Base-by-base conservation (phyloP, 768 basidiomycete genomes). In the Tricholoma saponaceum region DNA sequence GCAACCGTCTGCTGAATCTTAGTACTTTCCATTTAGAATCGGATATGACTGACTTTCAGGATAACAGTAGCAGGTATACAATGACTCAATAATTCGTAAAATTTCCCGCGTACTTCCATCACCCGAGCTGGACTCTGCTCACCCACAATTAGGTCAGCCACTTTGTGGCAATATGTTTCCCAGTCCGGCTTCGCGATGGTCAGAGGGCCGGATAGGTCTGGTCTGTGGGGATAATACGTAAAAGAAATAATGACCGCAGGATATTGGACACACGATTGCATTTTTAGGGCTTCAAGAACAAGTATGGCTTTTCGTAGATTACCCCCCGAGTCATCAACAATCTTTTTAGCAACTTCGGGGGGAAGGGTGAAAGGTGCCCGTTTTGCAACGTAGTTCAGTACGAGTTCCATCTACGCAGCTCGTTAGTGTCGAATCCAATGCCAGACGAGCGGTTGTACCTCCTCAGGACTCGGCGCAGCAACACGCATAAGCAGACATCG, bases 101-200 rank as follows among this genome's bases (percentile, higher is more conserved):
- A 81, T 74, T 95, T 98, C 35, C 83, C 81, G 58, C 97, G 83
- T 16, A 99, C 91, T 71, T 94, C 92, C 83, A 97, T 89, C 51
- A 98, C 85, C 57, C 86, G 84, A 55, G 87, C 83, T 18, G 97
- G 94, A 26, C 86, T 84, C 73, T 99, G 97, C 65, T 97, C 93
- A 59, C 83, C 79, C 16, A 98, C 76, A 60, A 99, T 95, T 66
- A 91, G 74, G 69, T 95, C 93, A 13, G 90, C 95, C 10, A 98
- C 87, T 69, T 94, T 93, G 63, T 87, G 79, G 63, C 95, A 97
- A 69, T 97, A 99, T 10, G 90, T 91, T 71, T 99, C 97, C 97
- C 97, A 99, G 67, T 99, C 97, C n/a, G 97, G 95, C 72, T 98
- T 95, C 13, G 95, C 93, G 56, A 96, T 93, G 32, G 82, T 79